A percentile compares a stretch with the other conserved stretches of the same genome.
Evolutionary conservation across 345 rosid species (phyloP).

Genomic region (Ailanthus altissimus): DNA sequence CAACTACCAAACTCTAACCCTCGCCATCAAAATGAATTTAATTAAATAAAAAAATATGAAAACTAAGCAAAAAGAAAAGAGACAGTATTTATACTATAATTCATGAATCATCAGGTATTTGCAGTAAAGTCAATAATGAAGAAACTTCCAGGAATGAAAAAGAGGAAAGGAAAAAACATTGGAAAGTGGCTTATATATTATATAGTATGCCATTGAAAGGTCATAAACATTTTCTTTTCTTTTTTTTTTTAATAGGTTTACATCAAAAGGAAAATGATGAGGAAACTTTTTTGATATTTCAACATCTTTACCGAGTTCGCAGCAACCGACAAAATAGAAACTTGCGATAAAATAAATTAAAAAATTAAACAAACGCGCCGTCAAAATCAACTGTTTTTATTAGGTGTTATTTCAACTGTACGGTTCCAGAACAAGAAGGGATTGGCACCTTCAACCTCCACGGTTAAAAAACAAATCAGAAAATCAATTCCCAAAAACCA

Average conservation of each 20-base stretch:
- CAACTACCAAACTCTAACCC: constrained; percentile 40
- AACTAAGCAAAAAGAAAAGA: background rate
- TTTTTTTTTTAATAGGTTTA: background rate
- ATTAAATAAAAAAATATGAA: background rate
- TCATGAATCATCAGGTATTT: background rate
- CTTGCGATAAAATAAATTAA: constrained; percentile 6
- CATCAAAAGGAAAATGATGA: constrained; percentile 29
- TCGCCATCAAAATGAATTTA: constrained; percentile 11
- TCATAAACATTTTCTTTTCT: background rate
- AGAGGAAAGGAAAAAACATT: background rate
- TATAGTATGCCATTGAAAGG: background rate
- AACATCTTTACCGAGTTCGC: constrained; percentile 24
- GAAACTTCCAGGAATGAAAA: background rate
- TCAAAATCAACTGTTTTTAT: constrained; percentile 33
- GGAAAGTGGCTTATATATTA: background rate
- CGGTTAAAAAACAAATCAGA: background rate
- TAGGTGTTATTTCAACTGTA: background rate
- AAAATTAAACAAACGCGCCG: constrained; percentile 23
- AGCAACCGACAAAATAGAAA: constrained; percentile 41
- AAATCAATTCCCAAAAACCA: constrained; percentile 3
- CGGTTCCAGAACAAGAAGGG: constrained; percentile 18
- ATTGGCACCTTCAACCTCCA: background rate
- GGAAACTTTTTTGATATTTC: constrained; percentile 30
- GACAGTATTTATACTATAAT: background rate
- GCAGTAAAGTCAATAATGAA: constrained; percentile 9